Base-by-base conservation (phyloP, 495 filamentous ascomycete species). In the Jackrogersella minutella region DNA sequence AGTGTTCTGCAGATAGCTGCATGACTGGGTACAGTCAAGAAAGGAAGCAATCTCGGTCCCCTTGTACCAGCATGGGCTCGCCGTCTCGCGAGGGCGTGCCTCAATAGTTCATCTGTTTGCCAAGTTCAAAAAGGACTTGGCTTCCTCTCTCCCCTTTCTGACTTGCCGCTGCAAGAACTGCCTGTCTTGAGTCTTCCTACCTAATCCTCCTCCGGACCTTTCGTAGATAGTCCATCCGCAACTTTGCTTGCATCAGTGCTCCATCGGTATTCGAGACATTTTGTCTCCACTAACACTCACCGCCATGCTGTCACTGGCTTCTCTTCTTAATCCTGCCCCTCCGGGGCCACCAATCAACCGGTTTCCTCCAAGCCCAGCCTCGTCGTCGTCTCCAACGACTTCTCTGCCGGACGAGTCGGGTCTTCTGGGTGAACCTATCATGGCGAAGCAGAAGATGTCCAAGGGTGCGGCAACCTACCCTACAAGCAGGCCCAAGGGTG, bases 391-490 rank as follows among this genome's bases (percentile, higher is more conserved):
- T 41, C 68, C 73, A 33, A 68, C 70, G 34, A 47, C 72, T 41
- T 73, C 72, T 37, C 62, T 70, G 39, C 51, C 49, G 17, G 68
- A 73, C 60, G 70, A 74, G 34, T 58, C 62, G 44, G 36, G 58
- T 28, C 39, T 76, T 26, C 66, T 62, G 28, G 70, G 69, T 46
- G 58, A 75, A 46, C 30, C 68, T 51, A 62, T 64, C 37, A 74
- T 72, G 61, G 71, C 73, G 50, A 81, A 77, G 58, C 70, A 73
- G 41, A 82, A 77, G 70, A 81, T 81, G 68, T 78, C 82, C 39
- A 90, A 90, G 71, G 85, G 90, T 58, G 79, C 84, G 28, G 82
- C 86, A 1, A 73, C 87, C 4, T 85, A 89, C 64, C 75, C 80
- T 0, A 85, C 81, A 54, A 84, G 84, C 36, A 84, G 81, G 57